Evolutionary conservation across 148 eudicot species (phyloP).

Genomic region (Salicornia ramosissima): DNA sequence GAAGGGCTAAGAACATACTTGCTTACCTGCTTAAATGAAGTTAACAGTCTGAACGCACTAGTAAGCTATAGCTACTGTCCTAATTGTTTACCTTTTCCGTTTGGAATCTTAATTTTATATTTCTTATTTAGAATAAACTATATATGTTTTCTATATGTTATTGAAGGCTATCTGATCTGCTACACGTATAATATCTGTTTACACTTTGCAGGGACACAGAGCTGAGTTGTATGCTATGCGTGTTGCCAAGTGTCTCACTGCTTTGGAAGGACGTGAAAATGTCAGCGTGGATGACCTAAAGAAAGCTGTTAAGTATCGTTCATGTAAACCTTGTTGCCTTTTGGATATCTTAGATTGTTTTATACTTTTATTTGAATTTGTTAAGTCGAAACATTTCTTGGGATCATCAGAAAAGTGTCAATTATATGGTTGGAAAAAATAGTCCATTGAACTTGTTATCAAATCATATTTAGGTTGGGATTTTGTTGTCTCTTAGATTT

Average conservation of each 20-base stretch:
- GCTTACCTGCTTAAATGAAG: background rate
- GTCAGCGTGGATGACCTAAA: slow-evolving; percentile 89
- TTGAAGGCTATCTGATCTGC: background rate
- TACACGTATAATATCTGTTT: slow-evolving; percentile 11
- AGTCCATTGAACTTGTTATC: too few species aligned
- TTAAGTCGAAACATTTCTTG: background rate
- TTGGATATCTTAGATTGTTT: background rate
- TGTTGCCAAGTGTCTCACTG: slow-evolving; percentile 93
- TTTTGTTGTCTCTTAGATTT: too few species aligned
- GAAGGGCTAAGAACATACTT: background rate
- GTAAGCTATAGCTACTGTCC: background rate
- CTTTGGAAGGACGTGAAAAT: slow-evolving; percentile 94
- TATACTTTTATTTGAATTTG: background rate
- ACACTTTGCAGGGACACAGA: slow-evolving; percentile 95
- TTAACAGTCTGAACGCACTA: background rate
- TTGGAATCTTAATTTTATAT: slow-evolving; percentile 4
- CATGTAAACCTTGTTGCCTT: slow-evolving; percentile 8
- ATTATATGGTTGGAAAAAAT: background rate
- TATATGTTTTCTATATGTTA: slow-evolving; percentile 1
- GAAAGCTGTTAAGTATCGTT: slow-evolving; percentile 77
- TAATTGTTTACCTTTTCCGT: background rate
- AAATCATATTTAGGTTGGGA: too few species aligned
- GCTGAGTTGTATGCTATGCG: slow-evolving; percentile 96
- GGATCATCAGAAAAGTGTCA: background rate
- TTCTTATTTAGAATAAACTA: background rate